Percentiles rank a stretch among this genome's conserved stretches.
Evolutionary conservation across 78 protist genomes (phyloP).

Genomic region (Dictyostelium brefeldianum): DNA sequence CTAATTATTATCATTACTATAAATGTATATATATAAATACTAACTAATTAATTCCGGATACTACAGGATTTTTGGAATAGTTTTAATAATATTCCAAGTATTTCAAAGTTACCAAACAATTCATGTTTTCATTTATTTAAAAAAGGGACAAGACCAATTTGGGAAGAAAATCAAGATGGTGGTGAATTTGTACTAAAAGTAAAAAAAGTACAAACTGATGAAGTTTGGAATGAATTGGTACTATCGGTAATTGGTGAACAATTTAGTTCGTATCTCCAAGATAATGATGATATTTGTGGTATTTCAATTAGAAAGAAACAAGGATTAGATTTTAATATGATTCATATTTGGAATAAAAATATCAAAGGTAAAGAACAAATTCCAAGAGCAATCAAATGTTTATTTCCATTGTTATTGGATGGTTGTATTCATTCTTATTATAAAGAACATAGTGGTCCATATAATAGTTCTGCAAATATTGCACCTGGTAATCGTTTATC

Average conservation of each 20-base stretch:
- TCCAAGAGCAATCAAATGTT: constrained; percentile 45
- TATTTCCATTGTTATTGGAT: constrained; percentile 49
- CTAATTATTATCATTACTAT: background rate
- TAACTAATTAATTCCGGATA: background rate
- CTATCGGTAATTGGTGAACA: constrained; percentile 74
- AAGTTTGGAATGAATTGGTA: constrained; percentile 79
- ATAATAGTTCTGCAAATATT: background rate
- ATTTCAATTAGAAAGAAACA: constrained; percentile 71
- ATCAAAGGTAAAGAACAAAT: constrained; percentile 14
- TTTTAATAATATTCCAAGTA: constrained; percentile 45
- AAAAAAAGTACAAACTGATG: constrained; percentile 61
- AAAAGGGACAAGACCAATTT: constrained; percentile 61
- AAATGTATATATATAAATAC: background rate
- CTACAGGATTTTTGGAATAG: constrained; percentile 40
- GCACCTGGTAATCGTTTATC: background rate
- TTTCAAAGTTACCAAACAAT: constrained; percentile 59
- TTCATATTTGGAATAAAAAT: constrained; percentile 70
- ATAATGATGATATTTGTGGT: constrained; percentile 81
- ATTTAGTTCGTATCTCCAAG: constrained; percentile 42
- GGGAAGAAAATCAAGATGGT: constrained; percentile 76
- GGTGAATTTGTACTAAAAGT: constrained; percentile 67
- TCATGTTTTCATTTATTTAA: constrained; percentile 72
- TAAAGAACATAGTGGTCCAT: background rate
- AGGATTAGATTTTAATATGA: constrained; percentile 70
- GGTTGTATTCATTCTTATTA: constrained; percentile 38